Evolutionary conservation across 257 asterid species (phyloP).

Genomic region (Gentiana macrophylla): DNA sequence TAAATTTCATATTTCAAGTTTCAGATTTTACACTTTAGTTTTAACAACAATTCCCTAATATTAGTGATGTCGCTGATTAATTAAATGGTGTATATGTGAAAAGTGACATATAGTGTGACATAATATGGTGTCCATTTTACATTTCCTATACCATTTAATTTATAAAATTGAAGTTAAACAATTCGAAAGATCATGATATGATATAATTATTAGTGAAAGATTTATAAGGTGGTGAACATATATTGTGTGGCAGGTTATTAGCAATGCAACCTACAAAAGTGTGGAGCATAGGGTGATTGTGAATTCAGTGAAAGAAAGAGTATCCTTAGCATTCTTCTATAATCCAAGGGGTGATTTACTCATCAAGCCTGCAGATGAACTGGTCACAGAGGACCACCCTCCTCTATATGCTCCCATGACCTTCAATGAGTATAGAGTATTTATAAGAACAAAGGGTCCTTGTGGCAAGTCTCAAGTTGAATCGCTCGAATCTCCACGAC

Average conservation of each 20-base stretch:
- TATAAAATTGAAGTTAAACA: no score
- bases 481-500: slow-evolving; percentile 15
- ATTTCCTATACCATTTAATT: no score
- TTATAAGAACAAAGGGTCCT: slow-evolving; percentile 28
- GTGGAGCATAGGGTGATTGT: slow-evolving; percentile 36
- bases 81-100: no score
- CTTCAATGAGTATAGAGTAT: slow-evolving; percentile 19
- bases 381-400: slow-evolving; percentile 14
- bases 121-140: no score
- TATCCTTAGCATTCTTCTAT: slow-evolving; percentile 29
- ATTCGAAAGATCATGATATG: no score
- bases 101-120: no score
- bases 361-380: slow-evolving; percentile 22
- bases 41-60: no score
- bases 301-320: slow-evolving; percentile 25
- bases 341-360: slow-evolving; percentile 28
- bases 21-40: no score
- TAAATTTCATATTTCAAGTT: no score
- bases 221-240: no score
- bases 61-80: no score
- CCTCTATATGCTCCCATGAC: slow-evolving; percentile 22
- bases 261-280: slow-evolving; percentile 31
- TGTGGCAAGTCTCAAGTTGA: slow-evolving; percentile 31
- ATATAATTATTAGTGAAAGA: no score
- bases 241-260: slow-evolving; percentile 15